Base-by-base conservation (phyloP, 1,284 basidiomycete genomes). In the Porogramme epimiltina region DNA sequence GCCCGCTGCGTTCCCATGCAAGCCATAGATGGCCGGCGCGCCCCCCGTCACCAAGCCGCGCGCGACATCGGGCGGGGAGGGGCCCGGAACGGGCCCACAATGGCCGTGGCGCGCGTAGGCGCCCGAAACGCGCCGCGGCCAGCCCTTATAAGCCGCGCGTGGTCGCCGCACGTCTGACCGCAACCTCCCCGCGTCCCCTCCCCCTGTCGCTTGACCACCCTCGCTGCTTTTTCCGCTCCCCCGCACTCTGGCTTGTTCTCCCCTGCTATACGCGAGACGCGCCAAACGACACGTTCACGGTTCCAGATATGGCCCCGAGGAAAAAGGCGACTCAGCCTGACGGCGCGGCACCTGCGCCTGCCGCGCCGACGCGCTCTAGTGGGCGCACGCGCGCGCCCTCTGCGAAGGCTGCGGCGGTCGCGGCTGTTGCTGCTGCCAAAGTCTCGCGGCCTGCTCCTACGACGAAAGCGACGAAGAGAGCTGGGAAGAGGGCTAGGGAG, bases 221-320 rank as follows among this genome's bases (percentile, higher is more conserved):
- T n/a, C n/a, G n/a, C n/a, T n/a, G n/a, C n/a, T n/a, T n/a, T n/a
- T n/a, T n/a, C n/a, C n/a, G n/a, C n/a, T n/a, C n/a, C n/a, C n/a
- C n/a, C n/a, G n/a, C n/a, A n/a, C n/a, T 10, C 36, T 26, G 18
- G 11, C 42, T 3, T 31, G 18, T 16, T 28, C 16, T 10, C 19
- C 11, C 9, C 28, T n/a, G n/a, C n/a, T n/a, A n/a, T n/a, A n/a
- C 4, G 15, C 24, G 15, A 11, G n/a, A 16, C 36, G n/a, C 47
- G 25, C 43, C 24, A 41, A 22, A 47, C 45, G 25, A 42, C 45
- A 18, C 23, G 11, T 13, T n/a, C 28, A 43, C 25, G 26, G 16
- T 2, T 11, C 2, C 36, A 16, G 31, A 41, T 6, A 70, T 70
- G 70, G 66, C 69, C 31, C 67, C 69, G 10, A 55, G 68, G 39